Percentiles rank a stretch among this genome's conserved stretches.
Evolutionary conservation across 2,329 filamentous ascomycete species (phyloP).

Genomic region (Leptosphaerulina australis): DNA sequence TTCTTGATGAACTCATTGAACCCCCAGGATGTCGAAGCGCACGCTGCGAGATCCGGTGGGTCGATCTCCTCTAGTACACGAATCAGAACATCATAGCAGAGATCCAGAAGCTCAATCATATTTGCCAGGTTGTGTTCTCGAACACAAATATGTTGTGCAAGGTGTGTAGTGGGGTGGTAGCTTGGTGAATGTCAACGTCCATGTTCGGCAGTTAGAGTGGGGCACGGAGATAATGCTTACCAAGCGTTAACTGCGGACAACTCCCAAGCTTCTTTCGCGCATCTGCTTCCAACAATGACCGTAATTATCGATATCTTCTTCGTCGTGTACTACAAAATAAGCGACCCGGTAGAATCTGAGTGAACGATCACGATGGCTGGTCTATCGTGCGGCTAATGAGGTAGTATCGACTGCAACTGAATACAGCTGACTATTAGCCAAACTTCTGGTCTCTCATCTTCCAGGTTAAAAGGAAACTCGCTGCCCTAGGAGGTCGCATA

Average conservation of each 20-base stretch:
- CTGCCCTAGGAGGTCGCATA: too few species aligned
- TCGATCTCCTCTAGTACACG: constrained; percentile 43
- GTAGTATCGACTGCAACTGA: too few species aligned
- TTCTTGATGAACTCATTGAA: constrained; percentile 62
- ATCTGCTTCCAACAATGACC: background rate
- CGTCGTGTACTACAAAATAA: background rate
- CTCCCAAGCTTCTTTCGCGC: background rate
- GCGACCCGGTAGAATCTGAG: too few species aligned
- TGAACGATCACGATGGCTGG: too few species aligned
- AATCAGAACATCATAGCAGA: constrained; percentile 47
- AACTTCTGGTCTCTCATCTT: too few species aligned
- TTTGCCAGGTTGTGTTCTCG: background rate
- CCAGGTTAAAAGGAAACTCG: too few species aligned
- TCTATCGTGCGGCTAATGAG: too few species aligned
- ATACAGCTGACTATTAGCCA: too few species aligned
- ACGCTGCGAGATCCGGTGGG: constrained; percentile 40
- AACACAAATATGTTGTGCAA: background rate
- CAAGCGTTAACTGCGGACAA: constrained; percentile 1
- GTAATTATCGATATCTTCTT: background rate
- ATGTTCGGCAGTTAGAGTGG: constrained; percentile 7
- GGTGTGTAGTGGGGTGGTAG: background rate
- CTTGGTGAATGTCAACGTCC: background rate
- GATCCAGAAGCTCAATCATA: constrained; percentile 42
- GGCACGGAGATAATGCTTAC: constrained; percentile 15
- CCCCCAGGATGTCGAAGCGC: constrained; percentile 36